Evolutionary conservation across 139 green algal genomes (phyloP).

Genomic region (Spirogloea muscicola): DNA sequence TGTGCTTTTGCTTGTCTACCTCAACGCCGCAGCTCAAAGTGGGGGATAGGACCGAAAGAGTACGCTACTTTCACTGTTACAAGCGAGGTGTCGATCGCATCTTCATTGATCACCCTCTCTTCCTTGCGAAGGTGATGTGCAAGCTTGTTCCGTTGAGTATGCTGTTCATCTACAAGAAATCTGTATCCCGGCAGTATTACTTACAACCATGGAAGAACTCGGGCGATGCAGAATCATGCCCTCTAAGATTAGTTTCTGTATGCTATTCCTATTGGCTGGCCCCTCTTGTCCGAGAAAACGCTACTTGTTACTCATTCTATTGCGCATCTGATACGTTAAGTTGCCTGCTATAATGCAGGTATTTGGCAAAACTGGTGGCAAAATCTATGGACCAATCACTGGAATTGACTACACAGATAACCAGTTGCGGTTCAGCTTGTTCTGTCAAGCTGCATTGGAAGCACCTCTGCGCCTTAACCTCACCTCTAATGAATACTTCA

Average conservation of each 20-base stretch:
- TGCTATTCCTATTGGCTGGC: no score
- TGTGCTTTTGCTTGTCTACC: not conserved
- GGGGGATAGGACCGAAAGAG: slow-evolving; percentile 43
- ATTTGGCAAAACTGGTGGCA: slow-evolving; percentile 78
- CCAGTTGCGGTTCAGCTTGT: slow-evolving; percentile 91
- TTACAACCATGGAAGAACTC: no score
- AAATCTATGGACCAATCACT: slow-evolving; percentile 88
- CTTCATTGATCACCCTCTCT: slow-evolving; percentile 90
- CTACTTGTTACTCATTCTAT: no score
- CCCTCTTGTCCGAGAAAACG: no score
- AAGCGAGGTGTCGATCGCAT: slow-evolving; percentile 96
- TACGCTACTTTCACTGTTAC: slow-evolving; percentile 96
- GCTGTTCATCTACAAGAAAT: no score
- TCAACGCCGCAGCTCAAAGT: slow-evolving; percentile 43
- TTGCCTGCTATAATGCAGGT: slow-evolving; percentile 36
- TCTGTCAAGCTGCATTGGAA: slow-evolving; percentile 60
- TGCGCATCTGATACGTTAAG: no score
- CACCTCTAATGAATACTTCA: slow-evolving; percentile 21
- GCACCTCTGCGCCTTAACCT: slow-evolving; percentile 44
- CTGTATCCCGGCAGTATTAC: no score
- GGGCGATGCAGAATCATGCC: no score
- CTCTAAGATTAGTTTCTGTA: no score
- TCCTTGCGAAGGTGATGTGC: slow-evolving; percentile 78
- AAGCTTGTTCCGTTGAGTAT: no score
- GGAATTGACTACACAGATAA: slow-evolving; percentile 95